Evolutionary conservation across 108 stramenopile genomes (phyloP), one percentile per base, ranked within the genome.

Genomic region (Asterionellopsis glacialis): DNA sequence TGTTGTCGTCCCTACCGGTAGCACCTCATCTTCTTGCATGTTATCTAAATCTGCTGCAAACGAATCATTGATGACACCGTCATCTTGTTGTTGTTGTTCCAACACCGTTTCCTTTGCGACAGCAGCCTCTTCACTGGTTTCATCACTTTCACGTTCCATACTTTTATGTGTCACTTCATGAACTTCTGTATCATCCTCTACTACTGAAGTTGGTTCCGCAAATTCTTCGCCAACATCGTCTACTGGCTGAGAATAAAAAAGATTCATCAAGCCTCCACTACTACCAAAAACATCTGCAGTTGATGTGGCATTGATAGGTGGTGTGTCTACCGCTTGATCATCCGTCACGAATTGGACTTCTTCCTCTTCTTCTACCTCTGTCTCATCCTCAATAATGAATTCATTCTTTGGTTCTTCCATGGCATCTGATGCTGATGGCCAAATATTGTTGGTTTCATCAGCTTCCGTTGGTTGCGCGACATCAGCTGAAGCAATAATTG

Each of bases 71-170:
- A 33, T 33, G 53, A 6, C 27, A 54, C 25, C 51, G 1, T 52
- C 51, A 52, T 0, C 24, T 40, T 65, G 47, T 49, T 51, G 28
- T 11, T 63, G 45, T 27, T 22, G 22, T 23, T 16, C 51, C 11
- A 14, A 9, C 3, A 41, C 18, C 26, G 66, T 15, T 21, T 51
- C 42, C n/a, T 19, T n/a, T 28, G 22, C 51, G 26, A 28, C 59
- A 27, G 49, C 23, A 11, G 41, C 38, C 60, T 53, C 28, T 13
- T 59, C 41, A 27, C 40, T n/a, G 18, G 28, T 23, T 21, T 53
- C 23, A 38, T 60, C n/a, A 22, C 65, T 51, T 61, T 51, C 61
- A 44, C 61, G 43, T 44, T 55, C 45, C 40, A 63, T 64, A 27
- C 61, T 54, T 39, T 62, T 21, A 13, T 45, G 38, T 45, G 49